A percentile compares a stretch with the other conserved stretches of the same genome.
phyloP scores from a whole-genome alignment of 2,329 filamentous ascomycete genomes.

The Botryotinia narcissicola region DNA sequence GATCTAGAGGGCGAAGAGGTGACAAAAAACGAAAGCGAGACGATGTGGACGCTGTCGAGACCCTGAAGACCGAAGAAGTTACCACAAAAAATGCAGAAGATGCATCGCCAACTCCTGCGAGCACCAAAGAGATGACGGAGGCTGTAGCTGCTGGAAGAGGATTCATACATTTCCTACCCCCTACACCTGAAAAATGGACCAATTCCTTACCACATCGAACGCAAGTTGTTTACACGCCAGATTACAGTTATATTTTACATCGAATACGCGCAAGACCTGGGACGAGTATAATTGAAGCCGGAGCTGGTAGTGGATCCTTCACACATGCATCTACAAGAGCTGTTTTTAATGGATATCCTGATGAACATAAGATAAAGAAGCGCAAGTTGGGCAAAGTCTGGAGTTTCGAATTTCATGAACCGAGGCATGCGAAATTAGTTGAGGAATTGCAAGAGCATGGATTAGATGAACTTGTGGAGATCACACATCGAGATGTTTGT shows the following conservation, averaged over 20 bases:
- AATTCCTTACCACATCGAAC: constrained; percentile 76
- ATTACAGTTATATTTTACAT: constrained; percentile 82
- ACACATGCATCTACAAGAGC: constrained; percentile 75
- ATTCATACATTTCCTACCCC: constrained; percentile 75
- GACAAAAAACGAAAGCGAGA: constrained; percentile 47
- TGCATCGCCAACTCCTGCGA: constrained; percentile 26
- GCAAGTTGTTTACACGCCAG: constrained; percentile 82
- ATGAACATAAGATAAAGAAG: constrained; percentile 39
- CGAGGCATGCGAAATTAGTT: constrained; percentile 66
- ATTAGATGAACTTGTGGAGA: constrained; percentile 62
- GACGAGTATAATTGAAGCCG: constrained; percentile 72
- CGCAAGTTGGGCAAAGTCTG: constrained; percentile 65
- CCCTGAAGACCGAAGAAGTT: constrained; percentile 14
- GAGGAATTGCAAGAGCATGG: constrained; percentile 68
- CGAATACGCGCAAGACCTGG: constrained; percentile 72
- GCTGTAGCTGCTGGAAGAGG: constrained; percentile 59
- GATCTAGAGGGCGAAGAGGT: constrained; percentile 74
- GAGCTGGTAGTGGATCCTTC: constrained; percentile 79
- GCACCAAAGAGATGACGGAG: constrained; percentile 45
- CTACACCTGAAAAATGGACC: constrained; percentile 82
- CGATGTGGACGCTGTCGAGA: constrained; percentile 36
- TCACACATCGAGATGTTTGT: constrained; percentile 80
- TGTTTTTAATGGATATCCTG: constrained; percentile 69
- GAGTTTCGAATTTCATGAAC: constrained; percentile 79
- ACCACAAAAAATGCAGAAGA: constrained; percentile 35